phyloP scores from a whole-genome alignment of 83 land plant genomes.

The Thuja plicata region DNA sequence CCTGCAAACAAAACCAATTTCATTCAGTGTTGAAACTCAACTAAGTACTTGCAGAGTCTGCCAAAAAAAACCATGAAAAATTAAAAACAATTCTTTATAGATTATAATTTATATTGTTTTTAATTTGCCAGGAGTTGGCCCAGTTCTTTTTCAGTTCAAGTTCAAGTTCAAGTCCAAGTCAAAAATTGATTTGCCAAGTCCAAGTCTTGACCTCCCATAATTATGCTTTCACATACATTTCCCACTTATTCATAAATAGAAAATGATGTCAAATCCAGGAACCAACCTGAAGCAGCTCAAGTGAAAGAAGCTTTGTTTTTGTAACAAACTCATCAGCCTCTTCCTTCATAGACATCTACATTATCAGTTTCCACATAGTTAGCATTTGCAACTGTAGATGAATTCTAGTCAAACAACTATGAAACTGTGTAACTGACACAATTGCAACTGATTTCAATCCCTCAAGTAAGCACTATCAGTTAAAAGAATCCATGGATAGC shows the following conservation, averaged over 20 bases:
- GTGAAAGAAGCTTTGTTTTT: conserved; percentile 81
- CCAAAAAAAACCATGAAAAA: background rate
- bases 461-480: background rate
- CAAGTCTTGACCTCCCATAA: background rate
- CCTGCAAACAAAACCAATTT: conserved; percentile 46
- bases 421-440: background rate
- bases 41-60: background rate
- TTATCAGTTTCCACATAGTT: conserved; percentile 11
- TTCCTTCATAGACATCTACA: conserved; percentile 97
- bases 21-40: background rate
- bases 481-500: background rate
- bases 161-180: too few relatives aligned
- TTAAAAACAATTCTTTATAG: background rate
- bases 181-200: background rate
- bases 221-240: background rate
- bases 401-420: background rate
- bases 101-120: background rate
- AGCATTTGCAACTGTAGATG: background rate
- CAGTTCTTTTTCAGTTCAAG: too few relatives aligned
- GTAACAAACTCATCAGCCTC: conserved; percentile 85
- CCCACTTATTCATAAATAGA: background rate
- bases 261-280: background rate
- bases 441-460: background rate
- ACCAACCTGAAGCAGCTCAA: conserved; percentile 93
- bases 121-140: background rate